phyloP scores from a whole-genome alignment of 2,329 filamentous ascomycete genomes.

The Colletotrichum tropicicola region DNA sequence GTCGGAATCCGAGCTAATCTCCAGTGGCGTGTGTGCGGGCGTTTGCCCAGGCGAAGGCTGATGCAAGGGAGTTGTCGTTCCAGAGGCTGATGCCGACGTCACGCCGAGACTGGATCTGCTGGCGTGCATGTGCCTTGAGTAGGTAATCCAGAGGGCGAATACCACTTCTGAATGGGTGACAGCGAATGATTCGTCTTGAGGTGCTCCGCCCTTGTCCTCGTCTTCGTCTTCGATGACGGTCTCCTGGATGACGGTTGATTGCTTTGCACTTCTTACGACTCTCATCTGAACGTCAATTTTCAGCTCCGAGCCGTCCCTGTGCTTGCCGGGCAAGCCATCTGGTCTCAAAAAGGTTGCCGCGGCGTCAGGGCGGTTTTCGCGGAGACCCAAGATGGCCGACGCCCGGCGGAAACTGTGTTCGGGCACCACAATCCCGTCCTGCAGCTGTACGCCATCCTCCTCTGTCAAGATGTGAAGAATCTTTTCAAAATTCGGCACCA shows the following conservation, averaged over 20 bases:
- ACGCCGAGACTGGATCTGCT: constrained; percentile 67
- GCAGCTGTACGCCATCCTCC: constrained; percentile 83
- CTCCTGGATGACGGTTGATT: constrained; percentile 66
- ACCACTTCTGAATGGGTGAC: constrained; percentile 77
- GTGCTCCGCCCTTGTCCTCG: constrained; percentile 47
- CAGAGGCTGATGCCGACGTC: constrained; percentile 71
- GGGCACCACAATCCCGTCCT: constrained; percentile 95
- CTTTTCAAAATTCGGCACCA: constrained; percentile 89
- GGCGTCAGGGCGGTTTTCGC: constrained; percentile 83
- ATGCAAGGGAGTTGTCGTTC: constrained; percentile 75
- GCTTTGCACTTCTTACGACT: constrained; percentile 88
- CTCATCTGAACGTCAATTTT: constrained; percentile 97
- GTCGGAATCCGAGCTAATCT: constrained; percentile 64
- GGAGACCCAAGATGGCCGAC: constrained; percentile 82
- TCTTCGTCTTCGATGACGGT: constrained; percentile 68
- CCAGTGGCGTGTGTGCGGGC: constrained; percentile 63
- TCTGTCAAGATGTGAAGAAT: constrained; percentile 84
- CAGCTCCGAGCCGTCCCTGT: constrained; percentile 90
- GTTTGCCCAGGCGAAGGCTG: constrained; percentile 83
- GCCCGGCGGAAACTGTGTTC: constrained; percentile 96
- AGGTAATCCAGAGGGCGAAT: constrained; percentile 96
- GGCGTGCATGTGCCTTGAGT: constrained; percentile 90
- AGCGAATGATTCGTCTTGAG: constrained; percentile 54
- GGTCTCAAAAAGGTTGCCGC: constrained; percentile 83
- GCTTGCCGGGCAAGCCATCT: constrained; percentile 83